Conservation (phyloP, 1,139 yeast species). For the Kluyveromyces marxianus region DNA sequence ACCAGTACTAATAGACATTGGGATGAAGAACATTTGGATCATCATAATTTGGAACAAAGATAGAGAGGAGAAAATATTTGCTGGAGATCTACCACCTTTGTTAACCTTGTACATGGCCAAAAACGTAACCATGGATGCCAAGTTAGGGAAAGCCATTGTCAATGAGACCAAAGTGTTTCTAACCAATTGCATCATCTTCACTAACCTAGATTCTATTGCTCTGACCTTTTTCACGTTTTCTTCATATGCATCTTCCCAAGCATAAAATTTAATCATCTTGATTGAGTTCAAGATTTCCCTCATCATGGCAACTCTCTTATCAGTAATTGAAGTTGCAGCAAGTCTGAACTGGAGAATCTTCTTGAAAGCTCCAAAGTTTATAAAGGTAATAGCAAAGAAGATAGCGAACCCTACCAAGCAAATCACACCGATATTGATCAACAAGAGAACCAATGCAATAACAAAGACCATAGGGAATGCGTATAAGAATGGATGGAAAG, state of each 20-base stretch:
- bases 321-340: conserved; percentile 42
- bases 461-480: conserved; percentile 56
- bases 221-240: conserved; percentile 39
- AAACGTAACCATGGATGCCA: conserved; percentile 69
- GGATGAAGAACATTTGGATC: conserved; percentile 64
- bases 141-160: conserved; percentile 52
- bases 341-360: conserved; percentile 39
- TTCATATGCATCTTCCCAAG: conserved; percentile 57
- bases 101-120: conserved; percentile 55
- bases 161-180: conserved; percentile 55
- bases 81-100: conserved; percentile 47
- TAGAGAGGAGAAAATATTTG: conserved; percentile 71
- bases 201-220: conserved; percentile 39
- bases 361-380: conserved; percentile 33
- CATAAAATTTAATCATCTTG: conserved; percentile 47
- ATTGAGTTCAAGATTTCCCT: conserved; percentile 46
- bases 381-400: conserved; percentile 33
- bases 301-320: conserved; percentile 41
- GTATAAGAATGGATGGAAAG: conserved; percentile 59
- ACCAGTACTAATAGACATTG: conserved; percentile 49
- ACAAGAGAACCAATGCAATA: conserved; percentile 54
- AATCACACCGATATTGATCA: conserved; percentile 65
- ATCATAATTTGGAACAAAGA: conserved; percentile 65
- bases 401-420: conserved; percentile 63
- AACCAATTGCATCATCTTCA: conserved; percentile 44